These are phyloP conservation scores for Pichia sp. DNA, from an alignment of 1,139 yeast genomes.

Conservation along the genomic window DNA sequence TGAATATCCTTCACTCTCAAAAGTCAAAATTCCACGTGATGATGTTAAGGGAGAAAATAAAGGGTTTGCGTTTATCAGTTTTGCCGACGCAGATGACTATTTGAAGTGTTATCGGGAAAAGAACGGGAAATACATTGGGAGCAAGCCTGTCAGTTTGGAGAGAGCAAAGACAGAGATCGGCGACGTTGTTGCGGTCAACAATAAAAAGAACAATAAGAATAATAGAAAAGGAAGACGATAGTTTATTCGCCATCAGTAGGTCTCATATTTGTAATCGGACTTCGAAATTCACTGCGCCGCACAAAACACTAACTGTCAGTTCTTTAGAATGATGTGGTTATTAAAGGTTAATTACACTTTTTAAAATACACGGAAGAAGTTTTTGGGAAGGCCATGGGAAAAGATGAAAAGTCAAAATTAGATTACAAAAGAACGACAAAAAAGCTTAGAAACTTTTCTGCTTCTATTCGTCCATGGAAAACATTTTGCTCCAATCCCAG, in stretches of 20 bases:
- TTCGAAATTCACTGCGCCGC: too few relatives aligned
- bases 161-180: constrained; percentile 45
- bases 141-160: constrained; percentile 66
- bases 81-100: constrained; percentile 58
- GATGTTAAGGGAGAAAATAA: constrained; percentile 37
- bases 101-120: constrained; percentile 66
- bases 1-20: constrained; percentile 43
- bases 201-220: constrained; percentile 1
- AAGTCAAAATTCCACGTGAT: constrained; percentile 55
- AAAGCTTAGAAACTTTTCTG: too few relatives aligned
- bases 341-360: too few relatives aligned
- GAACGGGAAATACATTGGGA: constrained; percentile 74
- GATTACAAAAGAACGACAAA: background rate
- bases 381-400: too few relatives aligned
- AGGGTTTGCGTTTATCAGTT: constrained; percentile 72
- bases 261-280: too few relatives aligned
- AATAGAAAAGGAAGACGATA: background rate
- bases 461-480: constrained; percentile 2
- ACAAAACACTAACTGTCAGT: too few relatives aligned
- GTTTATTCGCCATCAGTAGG: background rate
- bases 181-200: constrained; percentile 14
- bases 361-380: too few relatives aligned
- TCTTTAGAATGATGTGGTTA: too few relatives aligned
- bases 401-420: background rate
- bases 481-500: constrained; percentile 17